Evolutionary conservation across 495 filamentous ascomycete species (phyloP), one percentile per base, ranked within the genome.

Genomic region (Penicillium silybi): DNA sequence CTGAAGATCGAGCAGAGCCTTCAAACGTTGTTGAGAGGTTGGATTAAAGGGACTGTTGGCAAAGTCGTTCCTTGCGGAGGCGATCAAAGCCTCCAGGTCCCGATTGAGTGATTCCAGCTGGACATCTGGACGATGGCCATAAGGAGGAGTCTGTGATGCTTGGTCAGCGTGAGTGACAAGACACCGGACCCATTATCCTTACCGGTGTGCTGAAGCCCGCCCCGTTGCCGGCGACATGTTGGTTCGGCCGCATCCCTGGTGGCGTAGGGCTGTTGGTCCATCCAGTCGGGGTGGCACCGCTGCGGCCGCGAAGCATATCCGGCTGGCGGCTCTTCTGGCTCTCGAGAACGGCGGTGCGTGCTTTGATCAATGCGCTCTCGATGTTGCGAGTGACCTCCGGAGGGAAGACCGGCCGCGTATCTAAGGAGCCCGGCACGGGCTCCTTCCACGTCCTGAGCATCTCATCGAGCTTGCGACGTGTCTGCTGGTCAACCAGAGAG

Each of bases 371-470:
- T 15, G 92, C 90, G 72, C 86, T 95, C 65, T 98, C 93, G 58
- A 98, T 97, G 46, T 87, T 85, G 34, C 88, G 80, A 34, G 90
- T 95, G 38, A 87, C 78, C 20, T 97, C 90, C 11, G 80, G 74
- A 15, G 89, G 82, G 66, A 98, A 98, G 45, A 98, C 92, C 2
- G 93, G 92, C 56, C 87, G 80, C 2, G 83, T 81, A 59, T 95
- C 90, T 47, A 92, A 78, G 11, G 93, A 96, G 17, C 92, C 93
- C 0, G 92, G 89, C 4, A 96, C 89, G 16, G 95, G 89, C 65
- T 95, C 88, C 67, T 96, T 98, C 93, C 93, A 98, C 0, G 93
- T 98, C 72, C 89, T 92, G 44, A 97, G 80, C 88, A 98, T 92
- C 69, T 95, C 91, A 53, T 97, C 92, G 75, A 98, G 84, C 70